Evolutionary conservation across 1,284 basidiomycete genomes (phyloP).

Genomic region (Fomes fomentarius): DNA sequence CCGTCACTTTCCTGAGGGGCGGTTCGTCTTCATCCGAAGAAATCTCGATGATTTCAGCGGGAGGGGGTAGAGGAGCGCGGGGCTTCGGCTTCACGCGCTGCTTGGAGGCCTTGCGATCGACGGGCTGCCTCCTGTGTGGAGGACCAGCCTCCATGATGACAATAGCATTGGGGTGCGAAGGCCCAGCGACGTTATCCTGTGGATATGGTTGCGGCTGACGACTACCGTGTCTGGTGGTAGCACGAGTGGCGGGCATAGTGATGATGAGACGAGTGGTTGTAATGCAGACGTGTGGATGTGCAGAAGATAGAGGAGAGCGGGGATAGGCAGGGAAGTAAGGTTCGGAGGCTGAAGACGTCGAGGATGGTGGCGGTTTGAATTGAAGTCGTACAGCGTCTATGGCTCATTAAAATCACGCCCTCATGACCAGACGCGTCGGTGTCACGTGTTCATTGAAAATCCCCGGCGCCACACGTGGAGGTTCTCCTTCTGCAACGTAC

Average conservation of each 20-base stretch:
- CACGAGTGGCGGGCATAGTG: slow-evolving; percentile 23
- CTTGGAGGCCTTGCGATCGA: slow-evolving; percentile 10
- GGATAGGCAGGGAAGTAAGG: neutral
- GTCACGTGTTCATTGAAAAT: slow-evolving; percentile 19
- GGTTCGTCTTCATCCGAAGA: slow-evolving; percentile 38
- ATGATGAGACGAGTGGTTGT: too few species aligned
- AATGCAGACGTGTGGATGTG: neutral
- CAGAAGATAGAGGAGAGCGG: neutral
- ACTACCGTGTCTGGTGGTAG: slow-evolving; percentile 10
- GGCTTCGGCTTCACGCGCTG: slow-evolving; percentile 23
- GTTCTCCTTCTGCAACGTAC: too few species aligned
- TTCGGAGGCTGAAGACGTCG: neutral
- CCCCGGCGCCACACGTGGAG: neutral
- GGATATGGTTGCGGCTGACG: slow-evolving; percentile 10
- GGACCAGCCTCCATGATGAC: slow-evolving; percentile 11
- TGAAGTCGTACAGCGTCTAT: neutral
- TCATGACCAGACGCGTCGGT: slow-evolving; percentile 16
- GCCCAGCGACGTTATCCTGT: slow-evolving; percentile 10
- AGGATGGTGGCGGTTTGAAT: slow-evolving; percentile 18
- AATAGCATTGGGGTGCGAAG: neutral
- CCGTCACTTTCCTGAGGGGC: slow-evolving; percentile 2
- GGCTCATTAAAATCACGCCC: slow-evolving; percentile 14
- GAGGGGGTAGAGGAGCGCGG: slow-evolving; percentile 13
- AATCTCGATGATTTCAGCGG: slow-evolving; percentile 29
- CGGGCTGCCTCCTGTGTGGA: slow-evolving; percentile 11